These are phyloP conservation scores for Termitomyces sp. DNA, from an alignment of 768 basidiomycete species.

Conservation along the genomic window DNA sequence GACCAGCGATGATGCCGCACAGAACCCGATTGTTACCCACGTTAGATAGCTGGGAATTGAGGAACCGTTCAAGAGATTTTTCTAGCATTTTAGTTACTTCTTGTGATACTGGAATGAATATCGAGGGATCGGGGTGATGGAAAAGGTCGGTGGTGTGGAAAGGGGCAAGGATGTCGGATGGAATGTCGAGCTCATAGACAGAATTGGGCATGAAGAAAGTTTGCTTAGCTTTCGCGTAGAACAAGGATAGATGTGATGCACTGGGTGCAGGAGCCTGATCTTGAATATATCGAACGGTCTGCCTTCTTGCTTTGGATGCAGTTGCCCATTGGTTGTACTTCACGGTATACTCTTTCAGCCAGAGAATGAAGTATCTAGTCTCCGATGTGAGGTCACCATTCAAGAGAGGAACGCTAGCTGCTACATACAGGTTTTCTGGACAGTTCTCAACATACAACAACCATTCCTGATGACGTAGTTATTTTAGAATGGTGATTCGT, in stretches of 20 bases:
- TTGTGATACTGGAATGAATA: constrained; percentile 57
- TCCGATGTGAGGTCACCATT: constrained; percentile 1
- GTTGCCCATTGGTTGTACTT: constrained; percentile 43
- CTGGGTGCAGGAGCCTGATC: constrained; percentile 38
- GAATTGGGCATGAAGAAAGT: constrained; percentile 76
- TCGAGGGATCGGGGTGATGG: constrained; percentile 60
- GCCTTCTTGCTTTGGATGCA: constrained; percentile 29
- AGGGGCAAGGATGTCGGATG: constrained; percentile 61
- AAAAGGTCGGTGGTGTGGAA: constrained; percentile 43
- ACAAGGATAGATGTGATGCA: constrained; percentile 60
- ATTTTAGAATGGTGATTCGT: not conserved
- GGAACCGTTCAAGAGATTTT: constrained; percentile 62
- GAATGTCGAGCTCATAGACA: constrained; percentile 68
- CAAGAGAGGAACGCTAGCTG: not conserved
- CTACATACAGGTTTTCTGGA: constrained; percentile 68
- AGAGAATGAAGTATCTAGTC: constrained; percentile 72
- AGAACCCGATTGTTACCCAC: constrained; percentile 68
- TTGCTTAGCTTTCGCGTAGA: constrained; percentile 76
- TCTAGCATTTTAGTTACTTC: constrained; percentile 59
- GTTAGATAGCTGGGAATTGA: constrained; percentile 64
- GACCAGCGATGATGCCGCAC: constrained; percentile 67
- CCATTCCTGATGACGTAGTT: constrained; percentile 57
- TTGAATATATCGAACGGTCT: constrained; percentile 26
- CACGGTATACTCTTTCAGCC: constrained; percentile 70
- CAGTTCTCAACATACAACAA: constrained; percentile 73